phyloP scores from a whole-genome alignment of 164 flowering plant species.

The Aristolochia fimbriata region DNA sequence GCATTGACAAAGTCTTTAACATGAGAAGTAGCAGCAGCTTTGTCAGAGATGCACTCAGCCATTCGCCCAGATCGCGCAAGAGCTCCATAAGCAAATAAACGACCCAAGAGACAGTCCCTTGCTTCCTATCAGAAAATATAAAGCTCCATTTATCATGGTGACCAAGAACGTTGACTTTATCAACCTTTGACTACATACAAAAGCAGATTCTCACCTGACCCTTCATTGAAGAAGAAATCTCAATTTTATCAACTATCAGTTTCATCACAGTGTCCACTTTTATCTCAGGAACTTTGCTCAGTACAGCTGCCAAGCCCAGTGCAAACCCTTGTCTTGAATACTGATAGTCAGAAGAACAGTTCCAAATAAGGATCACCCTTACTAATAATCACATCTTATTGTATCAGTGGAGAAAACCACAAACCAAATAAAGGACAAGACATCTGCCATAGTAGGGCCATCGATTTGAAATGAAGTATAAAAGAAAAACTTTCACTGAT shows the following conservation, averaged over 20 bases:
- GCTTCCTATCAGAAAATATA: constrained; percentile 43
- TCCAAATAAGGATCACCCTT: background rate
- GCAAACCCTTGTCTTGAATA: constrained; percentile 99
- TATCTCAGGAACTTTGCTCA: constrained; percentile 38
- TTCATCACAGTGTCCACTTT: constrained; percentile 59
- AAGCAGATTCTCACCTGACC: constrained; percentile 55
- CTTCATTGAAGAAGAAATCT: constrained; percentile 89
- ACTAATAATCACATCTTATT: background rate
- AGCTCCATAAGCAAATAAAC: constrained; percentile 92
- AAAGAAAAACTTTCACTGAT: no score
- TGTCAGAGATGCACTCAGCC: constrained; percentile 39
- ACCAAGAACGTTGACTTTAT: background rate
- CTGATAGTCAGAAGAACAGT: constrained; percentile 31
- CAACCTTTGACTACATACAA: background rate
- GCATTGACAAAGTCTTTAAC: constrained; percentile 51
- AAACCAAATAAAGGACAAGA: background rate
- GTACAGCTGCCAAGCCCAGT: constrained; percentile 53
- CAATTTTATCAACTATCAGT: constrained; percentile 50
- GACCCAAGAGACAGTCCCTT: constrained; percentile 76
- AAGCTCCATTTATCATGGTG: constrained; percentile 10
- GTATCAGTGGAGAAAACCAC: background rate
- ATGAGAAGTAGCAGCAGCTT: constrained; percentile 28
- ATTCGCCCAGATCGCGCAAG: constrained; percentile 76
- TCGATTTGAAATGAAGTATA: no score
- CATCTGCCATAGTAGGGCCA: no score